These are phyloP conservation scores for Dactylella cylindrospora DNA, from an alignment of 2,329 filamentous ascomycete genomes.

Conservation along the genomic window DNA sequence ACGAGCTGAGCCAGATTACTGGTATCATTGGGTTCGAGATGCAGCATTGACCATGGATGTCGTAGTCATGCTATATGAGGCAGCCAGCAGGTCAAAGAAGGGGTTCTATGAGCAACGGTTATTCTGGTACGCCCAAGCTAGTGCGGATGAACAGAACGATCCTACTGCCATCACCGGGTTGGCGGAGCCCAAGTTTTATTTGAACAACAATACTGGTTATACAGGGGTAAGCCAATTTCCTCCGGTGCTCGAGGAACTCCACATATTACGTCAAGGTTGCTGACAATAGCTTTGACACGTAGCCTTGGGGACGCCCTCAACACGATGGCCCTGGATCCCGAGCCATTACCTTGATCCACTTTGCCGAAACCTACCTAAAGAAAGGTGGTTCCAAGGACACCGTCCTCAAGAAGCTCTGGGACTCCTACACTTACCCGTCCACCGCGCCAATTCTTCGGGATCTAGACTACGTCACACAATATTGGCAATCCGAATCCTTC, in stretches of 20 bases:
- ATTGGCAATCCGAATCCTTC: conserved; percentile 66
- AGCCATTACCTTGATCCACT: conserved; percentile 71
- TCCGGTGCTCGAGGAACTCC: too few species aligned
- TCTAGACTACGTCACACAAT: conserved; percentile 71
- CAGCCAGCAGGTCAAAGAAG: conserved; percentile 41
- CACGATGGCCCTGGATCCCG: conserved; percentile 76
- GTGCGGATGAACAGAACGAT: conserved; percentile 30
- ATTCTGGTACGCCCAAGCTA: conserved; percentile 37
- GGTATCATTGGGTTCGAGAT: conserved; percentile 56
- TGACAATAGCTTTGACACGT: neutral
- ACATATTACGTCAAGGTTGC: neutral
- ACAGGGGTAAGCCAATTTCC: conserved; percentile 18
- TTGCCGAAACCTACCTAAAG: conserved; percentile 69
- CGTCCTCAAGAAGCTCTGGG: conserved; percentile 63
- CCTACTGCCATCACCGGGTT: conserved; percentile 47
- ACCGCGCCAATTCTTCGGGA: conserved; percentile 55
- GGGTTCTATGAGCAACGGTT: conserved; percentile 26
- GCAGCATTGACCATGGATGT: conserved; percentile 54
- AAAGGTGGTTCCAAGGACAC: conserved; percentile 61
- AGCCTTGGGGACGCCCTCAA: conserved; percentile 73
- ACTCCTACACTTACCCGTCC: conserved; percentile 27
- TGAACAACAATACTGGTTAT: conserved; percentile 34
- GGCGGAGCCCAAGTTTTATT: conserved; percentile 52
- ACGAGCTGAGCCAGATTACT: conserved; percentile 53
- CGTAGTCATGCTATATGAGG: conserved; percentile 53